These are phyloP conservation scores for Oemleria cerasiformis DNA, from an alignment of 306 rosid species.

Conservation along the genomic window DNA sequence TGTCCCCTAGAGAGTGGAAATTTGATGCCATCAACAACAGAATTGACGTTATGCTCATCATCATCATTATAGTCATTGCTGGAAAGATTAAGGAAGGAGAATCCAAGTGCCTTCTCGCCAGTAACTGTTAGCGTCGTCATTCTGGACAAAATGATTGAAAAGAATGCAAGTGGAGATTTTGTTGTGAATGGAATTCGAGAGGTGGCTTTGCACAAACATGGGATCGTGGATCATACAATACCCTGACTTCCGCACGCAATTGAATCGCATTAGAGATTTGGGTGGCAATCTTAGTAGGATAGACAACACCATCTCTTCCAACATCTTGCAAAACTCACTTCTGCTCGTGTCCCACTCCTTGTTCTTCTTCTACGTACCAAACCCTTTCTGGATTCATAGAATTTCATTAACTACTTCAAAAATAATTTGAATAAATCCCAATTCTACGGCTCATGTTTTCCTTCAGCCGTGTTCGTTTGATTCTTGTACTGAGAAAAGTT, in stretches of 20 bases:
- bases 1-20: background rate
- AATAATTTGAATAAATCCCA: too few relatives aligned
- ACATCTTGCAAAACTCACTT: background rate
- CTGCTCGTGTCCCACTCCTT: background rate
- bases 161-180: background rate
- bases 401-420: too few relatives aligned
- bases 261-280: slow-evolving; percentile 6
- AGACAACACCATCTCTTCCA: background rate
- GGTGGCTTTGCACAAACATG: background rate
- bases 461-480: too few relatives aligned
- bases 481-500: too few relatives aligned
- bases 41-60: background rate
- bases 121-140: background rate
- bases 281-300: background rate
- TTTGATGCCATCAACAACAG: background rate
- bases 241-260: background rate
- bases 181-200: background rate
- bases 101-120: background rate
- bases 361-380: too few relatives aligned
- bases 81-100: background rate
- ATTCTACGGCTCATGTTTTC: too few relatives aligned
- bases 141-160: background rate
- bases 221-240: background rate
- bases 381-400: too few relatives aligned
- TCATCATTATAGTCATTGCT: background rate